phyloP scores from a whole-genome alignment of 192 early-diverging fungal species.

The Rhizophagus clarus region DNA sequence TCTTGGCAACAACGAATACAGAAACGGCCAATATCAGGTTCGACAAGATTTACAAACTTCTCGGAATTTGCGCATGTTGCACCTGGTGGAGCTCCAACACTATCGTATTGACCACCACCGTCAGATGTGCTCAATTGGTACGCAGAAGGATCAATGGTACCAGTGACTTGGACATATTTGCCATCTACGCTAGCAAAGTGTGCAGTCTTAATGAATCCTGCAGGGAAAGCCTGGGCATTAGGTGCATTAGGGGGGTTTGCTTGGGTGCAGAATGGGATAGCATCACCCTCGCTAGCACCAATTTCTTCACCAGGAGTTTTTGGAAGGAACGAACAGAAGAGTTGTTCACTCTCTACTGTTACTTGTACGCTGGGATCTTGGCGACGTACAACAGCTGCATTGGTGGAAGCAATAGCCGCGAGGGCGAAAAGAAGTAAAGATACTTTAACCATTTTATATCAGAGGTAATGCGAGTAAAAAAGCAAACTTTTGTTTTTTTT shows the following conservation, averaged over 20 bases:
- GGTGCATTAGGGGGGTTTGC: conserved; percentile 15
- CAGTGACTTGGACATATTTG: conserved; percentile 54
- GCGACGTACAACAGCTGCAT: too few species aligned
- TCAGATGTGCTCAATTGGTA: conserved; percentile 42
- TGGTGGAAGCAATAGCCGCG: too few species aligned
- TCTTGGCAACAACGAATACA: conserved; percentile 59
- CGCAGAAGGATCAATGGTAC: conserved; percentile 46
- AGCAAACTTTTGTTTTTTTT: too few species aligned
- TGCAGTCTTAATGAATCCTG: conserved; percentile 46
- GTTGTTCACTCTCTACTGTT: not conserved
- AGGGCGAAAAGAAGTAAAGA: too few species aligned
- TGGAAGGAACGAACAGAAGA: conserved; percentile 6
- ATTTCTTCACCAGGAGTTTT: conserved; percentile 31
- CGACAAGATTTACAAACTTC: conserved; percentile 57
- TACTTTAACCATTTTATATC: too few species aligned
- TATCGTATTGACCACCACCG: conserved; percentile 59
- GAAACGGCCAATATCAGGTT: conserved; percentile 48
- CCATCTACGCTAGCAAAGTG: conserved; percentile 38
- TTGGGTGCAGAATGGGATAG: conserved; percentile 39
- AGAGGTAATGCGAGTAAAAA: too few species aligned
- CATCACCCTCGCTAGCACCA: conserved; percentile 44
- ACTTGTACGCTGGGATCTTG: not conserved
- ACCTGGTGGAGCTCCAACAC: conserved; percentile 40
- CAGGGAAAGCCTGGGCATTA: conserved; percentile 35
- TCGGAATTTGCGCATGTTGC: conserved; percentile 49